phyloP scores from a whole-genome alignment of 129 eudicot species.

The Escallonia rubra region DNA sequence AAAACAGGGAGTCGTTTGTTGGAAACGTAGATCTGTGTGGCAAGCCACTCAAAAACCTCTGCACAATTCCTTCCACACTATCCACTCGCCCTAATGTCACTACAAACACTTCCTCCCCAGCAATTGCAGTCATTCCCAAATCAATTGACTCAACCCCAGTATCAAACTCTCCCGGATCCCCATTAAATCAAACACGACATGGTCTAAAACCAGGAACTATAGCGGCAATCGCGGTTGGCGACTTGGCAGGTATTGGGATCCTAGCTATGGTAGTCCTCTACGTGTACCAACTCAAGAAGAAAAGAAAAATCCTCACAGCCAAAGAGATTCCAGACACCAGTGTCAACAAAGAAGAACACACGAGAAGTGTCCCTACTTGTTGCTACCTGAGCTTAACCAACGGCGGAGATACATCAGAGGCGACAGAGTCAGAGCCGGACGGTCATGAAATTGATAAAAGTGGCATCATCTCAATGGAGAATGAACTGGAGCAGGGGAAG shows the following conservation, averaged over 20 bases:
- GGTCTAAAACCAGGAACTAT: constrained; percentile 44
- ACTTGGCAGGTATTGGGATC: constrained; percentile 54
- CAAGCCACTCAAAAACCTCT: constrained; percentile 54
- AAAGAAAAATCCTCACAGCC: constrained; percentile 12
- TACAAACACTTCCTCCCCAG: constrained; percentile 55
- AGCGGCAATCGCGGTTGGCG: constrained; percentile 52
- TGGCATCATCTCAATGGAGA: not conserved
- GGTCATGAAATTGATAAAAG: constrained; percentile 6
- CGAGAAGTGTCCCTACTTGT: constrained; percentile 15
- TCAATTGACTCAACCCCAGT: constrained; percentile 30
- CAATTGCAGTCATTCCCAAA: constrained; percentile 57
- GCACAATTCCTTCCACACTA: constrained; percentile 63
- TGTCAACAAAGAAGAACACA: not conserved
- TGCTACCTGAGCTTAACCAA: constrained; percentile 26
- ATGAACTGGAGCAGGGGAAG: constrained; percentile 11
- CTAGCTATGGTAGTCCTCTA: constrained; percentile 40
- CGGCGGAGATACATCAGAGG: constrained; percentile 44
- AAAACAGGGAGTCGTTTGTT: constrained; percentile 40
- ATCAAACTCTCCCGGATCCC: constrained; percentile 19
- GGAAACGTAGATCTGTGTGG: constrained; percentile 81
- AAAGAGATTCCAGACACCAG: constrained; percentile 14
- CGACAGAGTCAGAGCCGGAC: constrained; percentile 33
- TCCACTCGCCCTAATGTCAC: constrained; percentile 55
- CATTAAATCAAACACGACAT: constrained; percentile 9
- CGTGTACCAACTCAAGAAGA: constrained; percentile 42